A percentile compares a stretch with the other conserved stretches of the same genome.
phyloP scores from a whole-genome alignment of 2,329 filamentous ascomycete genomes.

The Aspergillus awamori region DNA sequence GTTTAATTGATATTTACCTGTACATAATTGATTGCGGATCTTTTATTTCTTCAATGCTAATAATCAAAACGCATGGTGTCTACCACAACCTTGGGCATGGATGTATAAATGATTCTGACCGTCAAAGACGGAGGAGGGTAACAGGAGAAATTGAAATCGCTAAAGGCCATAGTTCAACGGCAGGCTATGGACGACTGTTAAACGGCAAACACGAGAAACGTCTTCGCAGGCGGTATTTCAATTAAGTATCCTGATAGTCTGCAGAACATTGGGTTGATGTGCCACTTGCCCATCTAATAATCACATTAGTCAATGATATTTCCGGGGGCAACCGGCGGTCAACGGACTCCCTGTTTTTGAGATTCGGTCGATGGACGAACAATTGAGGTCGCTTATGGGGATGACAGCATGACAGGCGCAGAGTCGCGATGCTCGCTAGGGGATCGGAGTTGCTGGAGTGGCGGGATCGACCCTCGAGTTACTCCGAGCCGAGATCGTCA shows the following conservation, averaged over 20 bases:
- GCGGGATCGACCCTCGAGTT: not conserved
- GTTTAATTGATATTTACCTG: conserved; percentile 10
- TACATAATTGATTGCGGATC: conserved; percentile 11
- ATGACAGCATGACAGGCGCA: not conserved
- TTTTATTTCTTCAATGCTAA: not conserved
- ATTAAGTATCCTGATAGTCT: not conserved
- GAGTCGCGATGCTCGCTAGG: not conserved
- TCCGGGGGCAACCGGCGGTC: not conserved
- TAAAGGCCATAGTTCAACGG: too few relatives aligned
- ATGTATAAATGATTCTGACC: too few relatives aligned
- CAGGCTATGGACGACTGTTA: too few relatives aligned
- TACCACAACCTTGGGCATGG: not conserved
- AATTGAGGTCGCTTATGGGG: not conserved
- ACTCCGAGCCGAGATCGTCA: conserved; percentile 8
- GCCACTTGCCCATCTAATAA: not conserved
- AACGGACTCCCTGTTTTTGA: not conserved
- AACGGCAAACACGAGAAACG: too few relatives aligned
- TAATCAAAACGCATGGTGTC: not conserved
- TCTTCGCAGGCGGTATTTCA: too few relatives aligned
- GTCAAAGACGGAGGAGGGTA: not conserved
- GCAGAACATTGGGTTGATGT: not conserved
- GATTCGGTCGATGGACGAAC: not conserved
- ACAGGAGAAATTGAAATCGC: too few relatives aligned
- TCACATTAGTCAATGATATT: not conserved
- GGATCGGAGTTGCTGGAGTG: not conserved